A percentile compares a stretch with the other conserved stretches of the same genome.
Conservation (phyloP, 129 eudicot genomes). For the Artemisia annua region DNA sequence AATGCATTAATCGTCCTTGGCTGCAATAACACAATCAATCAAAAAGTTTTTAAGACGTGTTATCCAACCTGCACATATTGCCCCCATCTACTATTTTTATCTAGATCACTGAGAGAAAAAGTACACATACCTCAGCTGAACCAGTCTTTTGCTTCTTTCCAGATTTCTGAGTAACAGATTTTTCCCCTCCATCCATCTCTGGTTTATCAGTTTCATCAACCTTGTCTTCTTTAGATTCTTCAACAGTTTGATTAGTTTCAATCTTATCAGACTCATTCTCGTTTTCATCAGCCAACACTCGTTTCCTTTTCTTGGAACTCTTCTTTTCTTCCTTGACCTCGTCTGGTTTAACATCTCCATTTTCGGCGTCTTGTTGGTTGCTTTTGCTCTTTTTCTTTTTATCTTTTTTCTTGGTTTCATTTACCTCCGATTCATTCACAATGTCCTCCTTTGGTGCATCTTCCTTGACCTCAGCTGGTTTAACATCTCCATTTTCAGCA, state of each 20-base stretch:
- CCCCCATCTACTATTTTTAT: no score
- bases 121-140: slow-evolving; percentile 66
- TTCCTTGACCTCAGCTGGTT: no score
- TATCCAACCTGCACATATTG: not conserved
- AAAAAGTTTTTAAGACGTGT: not conserved
- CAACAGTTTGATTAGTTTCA: slow-evolving; percentile 29
- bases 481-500: not conserved
- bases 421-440: slow-evolving; percentile 9
- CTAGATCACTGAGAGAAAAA: not conserved
- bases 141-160: slow-evolving; percentile 40
- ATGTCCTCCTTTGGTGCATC: slow-evolving; percentile 27
- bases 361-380: slow-evolving; percentile 15
- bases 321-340: slow-evolving; percentile 40
- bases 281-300: slow-evolving; percentile 41
- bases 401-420: slow-evolving; percentile 27
- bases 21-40: slow-evolving; percentile 46
- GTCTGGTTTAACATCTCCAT: slow-evolving; percentile 25
- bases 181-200: slow-evolving; percentile 38
- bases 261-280: slow-evolving; percentile 33
- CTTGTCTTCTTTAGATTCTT: slow-evolving; percentile 43
- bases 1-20: slow-evolving; percentile 75
- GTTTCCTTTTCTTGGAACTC: slow-evolving; percentile 62
- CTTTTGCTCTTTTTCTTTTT: slow-evolving; percentile 49
- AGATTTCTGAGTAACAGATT: slow-evolving; percentile 35
- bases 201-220: slow-evolving; percentile 24